Percentiles rank a stretch among this genome's conserved stretches.
Conservation (phyloP, 352 stramenopile genomes). For the Phytopythium helicoides region DNA sequence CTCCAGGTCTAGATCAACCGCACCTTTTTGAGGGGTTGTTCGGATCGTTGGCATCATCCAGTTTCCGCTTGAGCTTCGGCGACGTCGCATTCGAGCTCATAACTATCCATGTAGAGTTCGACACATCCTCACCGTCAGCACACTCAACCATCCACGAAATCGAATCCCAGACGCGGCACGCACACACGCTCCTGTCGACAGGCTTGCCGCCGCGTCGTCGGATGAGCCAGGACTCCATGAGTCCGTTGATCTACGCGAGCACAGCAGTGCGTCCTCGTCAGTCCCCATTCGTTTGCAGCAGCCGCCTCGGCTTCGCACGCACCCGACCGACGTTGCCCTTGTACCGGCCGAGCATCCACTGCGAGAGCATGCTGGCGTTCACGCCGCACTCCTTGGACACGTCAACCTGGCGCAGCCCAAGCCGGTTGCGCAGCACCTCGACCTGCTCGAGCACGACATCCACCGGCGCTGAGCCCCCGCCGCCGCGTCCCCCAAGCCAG, state of each 20-base stretch:
- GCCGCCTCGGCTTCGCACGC: constrained; percentile 15
- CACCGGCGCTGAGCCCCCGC: neutral
- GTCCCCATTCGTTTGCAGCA: no score
- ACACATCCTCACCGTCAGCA: neutral
- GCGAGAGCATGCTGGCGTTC: constrained; percentile 83
- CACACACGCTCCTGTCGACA: constrained; percentile 62
- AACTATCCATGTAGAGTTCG: constrained; percentile 24
- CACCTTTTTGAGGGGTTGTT: constrained; percentile 41
- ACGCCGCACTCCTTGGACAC: constrained; percentile 85
- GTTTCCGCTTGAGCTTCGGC: constrained; percentile 64
- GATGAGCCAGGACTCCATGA: constrained; percentile 86
- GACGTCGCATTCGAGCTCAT: constrained; percentile 53
- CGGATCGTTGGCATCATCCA: constrained; percentile 55
- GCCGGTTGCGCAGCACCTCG: constrained; percentile 65
- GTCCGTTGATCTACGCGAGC: constrained; percentile 61
- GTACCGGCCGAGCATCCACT: constrained; percentile 86
- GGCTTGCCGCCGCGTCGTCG: constrained; percentile 75
- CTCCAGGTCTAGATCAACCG: no score
- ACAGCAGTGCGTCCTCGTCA: neutral
- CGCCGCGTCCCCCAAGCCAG: neutral
- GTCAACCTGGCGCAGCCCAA: constrained; percentile 76
- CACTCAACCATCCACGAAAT: neutral
- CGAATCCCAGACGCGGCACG: neutral
- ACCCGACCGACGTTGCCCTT: constrained; percentile 81
- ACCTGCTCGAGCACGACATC: constrained; percentile 30